phyloP scores from a whole-genome alignment of 1,139 yeast species.

The Taphrina wiesneri region DNA sequence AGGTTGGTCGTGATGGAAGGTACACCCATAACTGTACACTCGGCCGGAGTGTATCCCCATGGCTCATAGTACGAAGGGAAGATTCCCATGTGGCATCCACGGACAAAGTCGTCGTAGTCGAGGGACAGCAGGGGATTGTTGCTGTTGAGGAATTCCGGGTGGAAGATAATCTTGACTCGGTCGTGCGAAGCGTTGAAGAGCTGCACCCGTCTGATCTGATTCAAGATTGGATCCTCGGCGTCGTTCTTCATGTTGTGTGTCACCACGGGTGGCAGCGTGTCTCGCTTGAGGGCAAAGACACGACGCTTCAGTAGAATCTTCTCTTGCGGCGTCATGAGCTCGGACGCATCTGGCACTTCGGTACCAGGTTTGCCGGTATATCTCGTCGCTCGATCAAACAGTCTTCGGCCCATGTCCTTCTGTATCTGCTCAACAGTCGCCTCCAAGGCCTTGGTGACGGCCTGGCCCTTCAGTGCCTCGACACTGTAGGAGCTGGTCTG shows the following conservation, averaged over 20 bases:
- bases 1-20: constrained; percentile 97
- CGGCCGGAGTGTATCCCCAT: constrained; percentile 99
- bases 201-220: constrained; percentile 88
- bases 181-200: constrained; percentile 87
- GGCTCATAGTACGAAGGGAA: constrained; percentile 99
- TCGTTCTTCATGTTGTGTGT: constrained; percentile 98
- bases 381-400: constrained; percentile 88
- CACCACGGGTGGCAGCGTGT: constrained; percentile 87
- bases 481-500: constrained; percentile 90
- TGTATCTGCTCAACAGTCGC: constrained; percentile 88
- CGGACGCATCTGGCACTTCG: constrained; percentile 69
- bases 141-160: constrained; percentile 93
- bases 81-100: constrained; percentile 97
- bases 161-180: constrained; percentile 92
- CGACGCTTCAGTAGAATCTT: constrained; percentile 87
- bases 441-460: constrained; percentile 88
- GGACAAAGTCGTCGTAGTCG: constrained; percentile 95
- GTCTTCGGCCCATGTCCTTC: constrained; percentile 77
- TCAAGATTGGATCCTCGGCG: constrained; percentile 82
- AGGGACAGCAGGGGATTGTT: constrained; percentile 90
- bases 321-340: constrained; percentile 82
- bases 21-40: constrained; percentile 98
- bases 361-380: constrained; percentile 61
- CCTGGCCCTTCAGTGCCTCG: constrained; percentile 94
- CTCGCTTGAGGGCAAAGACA: constrained; percentile 88